These are phyloP conservation scores for Caloboletus inedulis DNA, from an alignment of 1,284 basidiomycete species.

Conservation along the genomic window DNA sequence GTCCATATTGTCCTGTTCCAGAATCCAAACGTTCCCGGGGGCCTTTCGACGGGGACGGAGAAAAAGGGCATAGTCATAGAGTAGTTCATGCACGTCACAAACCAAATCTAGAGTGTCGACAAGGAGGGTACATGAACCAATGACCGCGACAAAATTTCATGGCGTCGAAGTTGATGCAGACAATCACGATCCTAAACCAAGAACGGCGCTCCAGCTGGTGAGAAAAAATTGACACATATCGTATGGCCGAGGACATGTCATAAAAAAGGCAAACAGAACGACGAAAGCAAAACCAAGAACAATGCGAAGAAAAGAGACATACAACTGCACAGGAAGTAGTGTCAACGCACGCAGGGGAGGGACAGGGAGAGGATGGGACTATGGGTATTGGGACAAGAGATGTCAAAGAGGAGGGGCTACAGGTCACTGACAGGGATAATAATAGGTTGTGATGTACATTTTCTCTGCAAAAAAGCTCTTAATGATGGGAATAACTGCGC, in stretches of 20 bases:
- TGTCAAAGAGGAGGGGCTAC: conserved; percentile 19
- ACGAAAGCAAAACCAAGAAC: conserved; percentile 31
- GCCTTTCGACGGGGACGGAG: too few species aligned
- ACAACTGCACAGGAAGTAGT: conserved; percentile 22
- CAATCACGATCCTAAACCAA: conserved; percentile 6
- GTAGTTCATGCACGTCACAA: neutral
- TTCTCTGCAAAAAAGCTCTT: conserved; percentile 28
- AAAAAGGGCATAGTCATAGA: too few species aligned
- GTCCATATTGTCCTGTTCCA: too few species aligned
- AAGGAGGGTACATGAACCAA: conserved; percentile 8
- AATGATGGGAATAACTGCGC: conserved; percentile 10
- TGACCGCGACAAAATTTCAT: conserved; percentile 8
- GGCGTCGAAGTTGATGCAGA: neutral
- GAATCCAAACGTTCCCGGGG: too few species aligned
- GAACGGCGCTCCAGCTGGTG: conserved; percentile 12
- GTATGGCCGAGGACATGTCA: conserved; percentile 10
- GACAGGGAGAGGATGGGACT: conserved; percentile 3
- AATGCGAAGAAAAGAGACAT: conserved; percentile 15
- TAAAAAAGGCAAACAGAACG: conserved; percentile 3
- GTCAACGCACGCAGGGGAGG: conserved; percentile 9
- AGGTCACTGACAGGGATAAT: conserved; percentile 31
- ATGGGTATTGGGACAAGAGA: conserved; percentile 18
- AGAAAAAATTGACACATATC: conserved; percentile 11
- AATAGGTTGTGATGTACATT: conserved; percentile 33
- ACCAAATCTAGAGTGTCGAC: conserved; percentile 19